Evolutionary conservation across 768 basidiomycete genomes (phyloP).

Genomic region (Boletus sp.): DNA sequence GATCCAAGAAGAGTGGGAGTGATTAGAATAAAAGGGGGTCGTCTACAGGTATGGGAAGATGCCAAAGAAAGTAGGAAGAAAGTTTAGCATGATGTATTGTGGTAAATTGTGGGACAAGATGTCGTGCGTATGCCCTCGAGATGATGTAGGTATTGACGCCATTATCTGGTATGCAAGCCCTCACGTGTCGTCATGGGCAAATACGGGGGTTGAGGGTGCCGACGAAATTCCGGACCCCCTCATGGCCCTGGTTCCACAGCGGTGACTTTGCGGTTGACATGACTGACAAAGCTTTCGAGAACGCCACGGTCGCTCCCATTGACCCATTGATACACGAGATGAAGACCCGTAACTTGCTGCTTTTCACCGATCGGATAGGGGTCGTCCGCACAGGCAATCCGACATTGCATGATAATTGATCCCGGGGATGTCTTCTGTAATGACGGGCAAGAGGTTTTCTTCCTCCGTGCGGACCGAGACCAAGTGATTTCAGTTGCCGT

Average conservation of each 20-base stretch:
- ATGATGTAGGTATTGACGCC: background rate
- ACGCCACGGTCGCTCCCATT: constrained; percentile 53
- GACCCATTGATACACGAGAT: constrained; percentile 57
- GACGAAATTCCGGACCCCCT: background rate
- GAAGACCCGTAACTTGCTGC: constrained; percentile 1
- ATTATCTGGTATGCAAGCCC: background rate
- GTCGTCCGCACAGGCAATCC: constrained; percentile 23
- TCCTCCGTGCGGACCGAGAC: constrained; percentile 65
- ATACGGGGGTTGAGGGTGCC: background rate
- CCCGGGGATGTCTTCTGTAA: background rate
- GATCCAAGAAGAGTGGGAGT: too few species aligned
- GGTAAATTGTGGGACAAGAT: background rate
- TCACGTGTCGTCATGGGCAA: too few species aligned
- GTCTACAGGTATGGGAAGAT: too few species aligned
- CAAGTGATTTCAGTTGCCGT: constrained; percentile 49
- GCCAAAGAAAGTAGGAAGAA: too few species aligned
- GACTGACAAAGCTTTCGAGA: constrained; percentile 68
- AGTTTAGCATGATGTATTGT: too few species aligned
- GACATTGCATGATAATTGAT: constrained; percentile 21
- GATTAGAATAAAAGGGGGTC: too few species aligned
- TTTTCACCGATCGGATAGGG: constrained; percentile 13
- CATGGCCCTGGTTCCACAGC: background rate
- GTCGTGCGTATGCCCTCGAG: background rate
- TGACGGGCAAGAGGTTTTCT: constrained; percentile 27
- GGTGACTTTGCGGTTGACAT: constrained; percentile 53